These are phyloP conservation scores for Petunia axillaris DNA, from an alignment of 257 asterid species.

Conservation along the genomic window DNA sequence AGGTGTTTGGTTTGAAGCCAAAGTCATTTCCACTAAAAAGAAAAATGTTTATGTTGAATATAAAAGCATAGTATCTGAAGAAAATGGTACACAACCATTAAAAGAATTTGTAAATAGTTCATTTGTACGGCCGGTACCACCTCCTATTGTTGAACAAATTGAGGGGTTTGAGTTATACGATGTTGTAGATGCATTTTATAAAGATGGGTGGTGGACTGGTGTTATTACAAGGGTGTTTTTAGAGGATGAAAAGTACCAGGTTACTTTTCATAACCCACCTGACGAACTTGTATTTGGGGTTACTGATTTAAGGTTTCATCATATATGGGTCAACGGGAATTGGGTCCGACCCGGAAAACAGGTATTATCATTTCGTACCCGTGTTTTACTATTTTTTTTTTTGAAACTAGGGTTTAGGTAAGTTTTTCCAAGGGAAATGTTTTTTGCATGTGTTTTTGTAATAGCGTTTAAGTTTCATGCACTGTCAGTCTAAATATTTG, in stretches of 20 bases:
- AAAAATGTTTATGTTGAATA: constrained; percentile 50
- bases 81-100: constrained; percentile 41
- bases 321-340: constrained; percentile 58
- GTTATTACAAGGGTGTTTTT: constrained; percentile 35
- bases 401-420: neutral
- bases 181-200: constrained; percentile 61
- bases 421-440: neutral
- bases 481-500: too few species aligned
- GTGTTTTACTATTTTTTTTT: neutral
- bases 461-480: neutral
- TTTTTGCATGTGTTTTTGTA: neutral
- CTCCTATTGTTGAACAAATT: constrained; percentile 23
- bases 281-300: constrained; percentile 57
- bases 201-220: constrained; percentile 82
- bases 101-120: constrained; percentile 42
- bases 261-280: constrained; percentile 56
- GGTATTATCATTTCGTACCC: constrained; percentile 43
- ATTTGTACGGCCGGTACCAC: constrained; percentile 58
- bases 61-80: constrained; percentile 43
- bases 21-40: neutral
- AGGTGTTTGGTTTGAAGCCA: constrained; percentile 54
- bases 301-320: constrained; percentile 62
- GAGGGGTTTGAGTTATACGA: constrained; percentile 44
- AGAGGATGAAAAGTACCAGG: constrained; percentile 36
- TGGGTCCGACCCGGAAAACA: constrained; percentile 61